Base-by-base conservation (phyloP, 139 green algal genomes). In the Axilococcus clingmanii region DNA sequence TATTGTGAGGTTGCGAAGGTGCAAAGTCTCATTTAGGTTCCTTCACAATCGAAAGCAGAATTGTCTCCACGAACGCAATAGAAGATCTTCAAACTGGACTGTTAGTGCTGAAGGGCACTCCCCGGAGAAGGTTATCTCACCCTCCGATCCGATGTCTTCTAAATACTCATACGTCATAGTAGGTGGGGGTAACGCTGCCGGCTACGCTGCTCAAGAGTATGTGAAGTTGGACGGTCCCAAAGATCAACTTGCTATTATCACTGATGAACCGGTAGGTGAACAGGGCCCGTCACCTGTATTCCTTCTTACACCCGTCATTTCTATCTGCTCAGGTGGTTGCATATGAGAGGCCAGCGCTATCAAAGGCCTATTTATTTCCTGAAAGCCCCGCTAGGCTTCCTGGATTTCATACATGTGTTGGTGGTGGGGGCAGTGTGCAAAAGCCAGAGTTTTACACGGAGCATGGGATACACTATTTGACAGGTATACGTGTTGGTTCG, bases 351-450 rank as follows among this genome's bases (percentile, higher is more conserved):
- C 88, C 88, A 7, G 85, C 88, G 0, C 72, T 96, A 2, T 80
- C 56, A 44, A 96, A 96, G 65, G 88, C 69, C 1, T 96, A 93
- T 62, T 73, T 96, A 3, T 59, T 83, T 33, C 74, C 80, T 7
- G 61, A 76, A 31, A 54, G 63, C 22, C 55, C 77, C 20, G 79
- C 89, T 6, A 55, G 82, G 11, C 66, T 97, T 22, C 89, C 89
- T 15, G 89, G 89, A 25, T 97, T 97, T 68, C 89, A 97, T 76
- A 88, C 88, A 1, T 84, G 62, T 52, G 89, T 96, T 4, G 88
- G 88, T 16, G 82, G 72, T n/a, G 89, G 89, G 17, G 83, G 87
- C 20, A 78, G 88, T 16, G 72, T 77, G 20, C 85, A 93, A 41
- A 32, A 36, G 16, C 65, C 69, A 1, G 68, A 77, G 7, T 96